phyloP scores from a whole-genome alignment of 2,329 filamentous ascomycete species.

The Diplodia intermedia region DNA sequence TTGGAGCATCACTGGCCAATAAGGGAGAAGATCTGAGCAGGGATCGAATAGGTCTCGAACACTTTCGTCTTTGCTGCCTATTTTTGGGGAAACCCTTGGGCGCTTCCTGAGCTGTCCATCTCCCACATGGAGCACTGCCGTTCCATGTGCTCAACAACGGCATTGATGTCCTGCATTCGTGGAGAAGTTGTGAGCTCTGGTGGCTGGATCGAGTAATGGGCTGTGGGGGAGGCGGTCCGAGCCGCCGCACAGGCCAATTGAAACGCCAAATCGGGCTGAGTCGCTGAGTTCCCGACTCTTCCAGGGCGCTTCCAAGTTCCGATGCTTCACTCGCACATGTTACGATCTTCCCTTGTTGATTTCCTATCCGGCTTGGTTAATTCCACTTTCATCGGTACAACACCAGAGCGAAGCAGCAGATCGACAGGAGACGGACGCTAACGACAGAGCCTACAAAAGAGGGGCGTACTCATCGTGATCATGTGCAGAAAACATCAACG shows the following conservation, averaged over 20 bases:
- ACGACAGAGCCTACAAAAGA: background rate
- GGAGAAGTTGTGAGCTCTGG: background rate
- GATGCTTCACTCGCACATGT: background rate
- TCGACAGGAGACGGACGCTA: background rate
- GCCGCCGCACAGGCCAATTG: conserved; percentile 12
- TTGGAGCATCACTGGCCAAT: conserved; percentile 14
- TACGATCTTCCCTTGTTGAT: background rate
- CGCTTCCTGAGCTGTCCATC: background rate
- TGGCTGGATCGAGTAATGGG: background rate
- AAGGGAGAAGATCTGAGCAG: background rate
- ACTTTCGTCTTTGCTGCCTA: background rate
- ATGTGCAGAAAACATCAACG: background rate
- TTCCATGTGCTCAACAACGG: background rate
- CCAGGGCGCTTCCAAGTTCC: background rate
- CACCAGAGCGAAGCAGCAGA: background rate
- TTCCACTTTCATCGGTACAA: background rate
- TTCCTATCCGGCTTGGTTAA: background rate
- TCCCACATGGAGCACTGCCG: background rate
- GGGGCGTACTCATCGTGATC: background rate
- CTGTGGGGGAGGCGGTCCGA: conserved; percentile 8
- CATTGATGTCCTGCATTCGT: background rate
- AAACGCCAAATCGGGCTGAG: background rate
- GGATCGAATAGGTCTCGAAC: conserved; percentile 3
- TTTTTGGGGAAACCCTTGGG: background rate
- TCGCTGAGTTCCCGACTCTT: background rate